Evolutionary conservation across 768 basidiomycete genomes (phyloP).

Genomic region (Daedalea quercina): DNA sequence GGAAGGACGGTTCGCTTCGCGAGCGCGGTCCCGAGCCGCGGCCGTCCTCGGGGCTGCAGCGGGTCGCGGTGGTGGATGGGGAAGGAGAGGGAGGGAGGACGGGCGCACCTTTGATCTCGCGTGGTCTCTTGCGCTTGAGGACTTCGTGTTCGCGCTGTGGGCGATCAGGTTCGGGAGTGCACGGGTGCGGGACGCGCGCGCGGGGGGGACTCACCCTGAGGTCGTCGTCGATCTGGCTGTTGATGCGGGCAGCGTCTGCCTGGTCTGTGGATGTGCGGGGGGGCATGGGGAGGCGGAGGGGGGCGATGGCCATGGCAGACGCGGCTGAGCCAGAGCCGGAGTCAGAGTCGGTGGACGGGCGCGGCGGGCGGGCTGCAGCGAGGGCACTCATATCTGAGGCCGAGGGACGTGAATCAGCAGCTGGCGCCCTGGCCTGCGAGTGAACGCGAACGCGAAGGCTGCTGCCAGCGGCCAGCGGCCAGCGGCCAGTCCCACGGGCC

Average conservation of each 20-base stretch:
- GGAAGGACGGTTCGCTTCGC: too few relatives aligned
- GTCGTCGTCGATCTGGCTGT: constrained; percentile 19
- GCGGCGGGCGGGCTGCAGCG: not conserved
- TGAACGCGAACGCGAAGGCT: too few relatives aligned
- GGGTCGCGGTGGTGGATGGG: too few relatives aligned
- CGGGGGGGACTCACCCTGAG: constrained; percentile 9
- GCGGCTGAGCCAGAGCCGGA: too few relatives aligned
- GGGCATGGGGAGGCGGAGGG: constrained; percentile 1
- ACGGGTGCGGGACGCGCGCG: not conserved
- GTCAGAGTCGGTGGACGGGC: not conserved
- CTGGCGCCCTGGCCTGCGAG: constrained; percentile 6
- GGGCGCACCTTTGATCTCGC: constrained; percentile 24
- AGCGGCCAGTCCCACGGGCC: too few relatives aligned
- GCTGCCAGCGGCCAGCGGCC: too few relatives aligned
- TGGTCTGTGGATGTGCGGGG: constrained; percentile 13
- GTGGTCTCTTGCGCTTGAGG: constrained; percentile 11
- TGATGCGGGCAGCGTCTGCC: constrained; percentile 15
- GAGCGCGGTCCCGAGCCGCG: too few relatives aligned
- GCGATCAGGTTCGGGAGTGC: not conserved
- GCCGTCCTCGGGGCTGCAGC: too few relatives aligned
- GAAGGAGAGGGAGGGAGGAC: not conserved
- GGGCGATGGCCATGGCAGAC: constrained; percentile 1
- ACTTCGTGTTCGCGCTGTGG: constrained; percentile 20
- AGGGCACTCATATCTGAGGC: not conserved
- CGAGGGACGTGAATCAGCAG: constrained; percentile 1